Base-by-base conservation (phyloP, 352 stramenopile species). In the Phytopythium litorale region DNA sequence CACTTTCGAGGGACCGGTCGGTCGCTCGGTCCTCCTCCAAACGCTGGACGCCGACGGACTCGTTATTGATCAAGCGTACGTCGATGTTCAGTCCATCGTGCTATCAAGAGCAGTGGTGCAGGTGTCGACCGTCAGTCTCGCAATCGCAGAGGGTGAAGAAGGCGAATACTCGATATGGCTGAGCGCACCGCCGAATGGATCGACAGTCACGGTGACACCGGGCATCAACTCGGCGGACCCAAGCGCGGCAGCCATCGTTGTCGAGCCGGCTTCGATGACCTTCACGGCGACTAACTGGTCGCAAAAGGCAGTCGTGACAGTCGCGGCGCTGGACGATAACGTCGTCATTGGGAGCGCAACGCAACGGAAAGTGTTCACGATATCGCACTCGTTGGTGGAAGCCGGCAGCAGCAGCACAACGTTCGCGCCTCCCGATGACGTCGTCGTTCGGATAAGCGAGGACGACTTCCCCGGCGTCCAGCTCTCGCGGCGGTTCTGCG, bases 221-320 rank as follows among this genome's bases (percentile, higher is more conserved):
- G 28, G 49, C 6, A 62, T 78, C 37, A 15, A 49, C 4, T 38
- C 58, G 0, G 35, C 60, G 12, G 12, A 30, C 30, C 12, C 19
- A 19, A 28, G 50, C 9, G 30, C 5, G 30, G 18, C 28, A n/a
- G 16, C 18, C 3, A 48, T 72, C 54, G 21, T 37, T 0, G 18
- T 89, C 12, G 62, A 73, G 0, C 84, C 81, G 3, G 54, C 64
- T 6, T 51, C 48, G 21, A 53, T 85, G 0, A 23, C 63, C 0
- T 93, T 93, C 55, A 65, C 67, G 4, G 8, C 63, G 4, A 64
- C 45, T 6, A 88, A 87, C 61, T 91, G 81, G 77, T 76, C 65
- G n/a, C 56, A 30, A 8, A 25, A 66, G 4, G 49, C 59, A 18
- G 46, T 25, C 16, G 43, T 93, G 18, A 72, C 58, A 7, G 72